Percentiles rank a stretch among this genome's conserved stretches.
These are phyloP conservation scores for Candida anglica DNA, from an alignment of 805 yeast genomes.

Conservation along the genomic window DNA sequence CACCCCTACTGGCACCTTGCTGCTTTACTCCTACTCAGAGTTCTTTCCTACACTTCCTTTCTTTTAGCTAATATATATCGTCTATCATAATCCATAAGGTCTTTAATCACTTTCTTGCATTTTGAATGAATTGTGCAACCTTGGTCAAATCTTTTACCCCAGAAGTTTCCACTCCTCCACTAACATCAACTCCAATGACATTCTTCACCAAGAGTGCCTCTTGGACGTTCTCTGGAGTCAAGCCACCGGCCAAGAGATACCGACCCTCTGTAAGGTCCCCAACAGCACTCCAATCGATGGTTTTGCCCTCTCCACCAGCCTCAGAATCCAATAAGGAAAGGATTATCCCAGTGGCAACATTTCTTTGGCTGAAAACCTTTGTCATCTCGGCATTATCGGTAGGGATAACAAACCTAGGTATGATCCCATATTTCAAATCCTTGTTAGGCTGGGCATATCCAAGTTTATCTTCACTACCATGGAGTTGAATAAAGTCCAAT, in stretches of 20 bases:
- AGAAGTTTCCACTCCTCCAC: conserved; percentile 85
- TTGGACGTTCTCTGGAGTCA: conserved; percentile 68
- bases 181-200: conserved; percentile 87
- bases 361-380: conserved; percentile 15
- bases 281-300: conserved; percentile 62
- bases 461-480: conserved; percentile 61
- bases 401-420: conserved; percentile 66
- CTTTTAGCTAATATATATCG: background rate
- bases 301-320: conserved; percentile 85
- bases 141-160: conserved; percentile 71
- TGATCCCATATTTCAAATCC: conserved; percentile 50
- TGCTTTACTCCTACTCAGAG: no score
- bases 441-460: conserved; percentile 39
- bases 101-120: conserved; percentile 44
- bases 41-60: background rate
- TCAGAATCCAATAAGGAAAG: conserved; percentile 79
- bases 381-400: conserved; percentile 41
- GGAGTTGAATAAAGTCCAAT: conserved; percentile 82
- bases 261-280: conserved; percentile 34
- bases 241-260: conserved; percentile 85
- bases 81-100: no score
- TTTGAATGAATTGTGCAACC: conserved; percentile 52
- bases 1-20: no score
- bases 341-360: conserved; percentile 36
- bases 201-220: conserved; percentile 51